Conservation (phyloP, 805 yeast genomes). For the Spathaspora girioi region DNA sequence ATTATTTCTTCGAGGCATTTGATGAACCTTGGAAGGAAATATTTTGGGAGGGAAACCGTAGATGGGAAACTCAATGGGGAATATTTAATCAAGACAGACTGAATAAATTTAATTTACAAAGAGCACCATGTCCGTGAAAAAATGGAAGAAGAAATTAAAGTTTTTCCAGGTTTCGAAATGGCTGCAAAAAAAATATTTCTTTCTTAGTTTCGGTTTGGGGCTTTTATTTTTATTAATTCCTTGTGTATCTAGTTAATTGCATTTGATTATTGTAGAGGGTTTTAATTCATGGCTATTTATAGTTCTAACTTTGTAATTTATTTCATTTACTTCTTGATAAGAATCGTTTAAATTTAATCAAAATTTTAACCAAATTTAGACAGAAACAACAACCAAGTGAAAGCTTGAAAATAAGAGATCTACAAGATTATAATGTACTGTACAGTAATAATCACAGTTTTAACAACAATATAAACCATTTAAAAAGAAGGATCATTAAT, state of each 20-base stretch:
- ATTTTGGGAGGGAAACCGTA: slow-evolving; percentile 43
- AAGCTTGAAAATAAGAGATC: too few relatives aligned
- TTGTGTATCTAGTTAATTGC: not conserved
- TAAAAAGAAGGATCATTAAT: too few relatives aligned
- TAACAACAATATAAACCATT: too few relatives aligned
- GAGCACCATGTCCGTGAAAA: slow-evolving; percentile 4
- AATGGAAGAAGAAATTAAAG: too few relatives aligned
- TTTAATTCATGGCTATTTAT: not conserved
- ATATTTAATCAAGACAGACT: slow-evolving; percentile 47
- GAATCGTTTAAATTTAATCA: too few relatives aligned
- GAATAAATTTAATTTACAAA: slow-evolving; percentile 9
- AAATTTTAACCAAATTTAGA: too few relatives aligned
- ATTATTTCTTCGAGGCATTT: slow-evolving; percentile 67
- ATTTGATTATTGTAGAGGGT: not conserved
- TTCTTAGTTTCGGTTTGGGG: not conserved
- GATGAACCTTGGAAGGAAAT: slow-evolving; percentile 69
- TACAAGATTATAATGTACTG: too few relatives aligned
- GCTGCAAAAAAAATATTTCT: slow-evolving; percentile 3
- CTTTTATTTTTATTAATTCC: not conserved
- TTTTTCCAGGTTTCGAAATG: not conserved
- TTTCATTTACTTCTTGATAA: too few relatives aligned
- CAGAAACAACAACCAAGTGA: too few relatives aligned
- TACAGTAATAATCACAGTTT: too few relatives aligned
- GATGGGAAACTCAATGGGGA: slow-evolving; percentile 77
- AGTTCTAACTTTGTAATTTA: not conserved